phyloP scores from a whole-genome alignment of 192 early-diverging fungal genomes.

The Neocallimastix lanati region DNA sequence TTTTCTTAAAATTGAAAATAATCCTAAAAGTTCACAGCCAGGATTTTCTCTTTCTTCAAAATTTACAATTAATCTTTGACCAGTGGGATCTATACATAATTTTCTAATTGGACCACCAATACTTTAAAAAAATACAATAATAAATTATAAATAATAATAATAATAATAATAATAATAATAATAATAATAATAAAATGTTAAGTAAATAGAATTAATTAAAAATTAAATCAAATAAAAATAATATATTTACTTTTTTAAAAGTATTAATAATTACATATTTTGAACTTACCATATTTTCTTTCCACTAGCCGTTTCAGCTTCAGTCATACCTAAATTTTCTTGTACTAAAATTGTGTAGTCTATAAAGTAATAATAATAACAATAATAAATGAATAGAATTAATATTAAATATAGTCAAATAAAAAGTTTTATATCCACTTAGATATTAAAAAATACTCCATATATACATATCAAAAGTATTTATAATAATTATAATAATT shows the following conservation, averaged over 20 bases:
- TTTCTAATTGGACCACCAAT: conserved; percentile 26
- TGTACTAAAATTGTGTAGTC: background rate
- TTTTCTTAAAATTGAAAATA: background rate
- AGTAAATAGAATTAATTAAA: no score
- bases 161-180: no score
- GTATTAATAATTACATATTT: no score
- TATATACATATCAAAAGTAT: no score
- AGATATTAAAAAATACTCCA: no score
- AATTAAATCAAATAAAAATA: no score
- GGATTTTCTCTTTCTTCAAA: conserved; percentile 14
- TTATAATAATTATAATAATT: background rate
- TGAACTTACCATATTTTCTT: background rate
- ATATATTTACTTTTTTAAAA: no score
- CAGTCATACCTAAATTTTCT: background rate
- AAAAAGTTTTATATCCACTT: no score
- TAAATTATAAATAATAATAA: no score
- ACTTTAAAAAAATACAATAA: background rate
- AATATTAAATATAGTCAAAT: no score
- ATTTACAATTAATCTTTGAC: conserved; percentile 25
- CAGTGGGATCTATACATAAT: conserved; percentile 25
- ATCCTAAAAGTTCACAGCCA: background rate
- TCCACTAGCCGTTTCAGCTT: background rate
- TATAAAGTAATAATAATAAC: background rate
- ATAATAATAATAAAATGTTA: no score
- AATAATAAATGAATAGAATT: no score